Base-by-base conservation (phyloP, 768 basidiomycete species). In the Xerocomellus intermedius region DNA sequence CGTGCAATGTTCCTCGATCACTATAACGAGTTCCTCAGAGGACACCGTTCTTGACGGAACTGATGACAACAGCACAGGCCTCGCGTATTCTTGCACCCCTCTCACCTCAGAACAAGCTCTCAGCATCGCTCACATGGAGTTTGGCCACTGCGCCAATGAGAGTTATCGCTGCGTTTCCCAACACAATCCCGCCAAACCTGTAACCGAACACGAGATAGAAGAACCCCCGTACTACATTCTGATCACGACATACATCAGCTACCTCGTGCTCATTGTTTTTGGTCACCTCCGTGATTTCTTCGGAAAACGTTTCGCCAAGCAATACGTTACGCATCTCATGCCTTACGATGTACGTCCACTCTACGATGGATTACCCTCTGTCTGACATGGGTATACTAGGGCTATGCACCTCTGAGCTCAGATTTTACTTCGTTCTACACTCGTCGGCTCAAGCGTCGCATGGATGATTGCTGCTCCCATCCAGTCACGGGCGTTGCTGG, bases 381-480 rank as follows among this genome's bases (percentile, higher is more conserved):
- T 45, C 50, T 65, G 17, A 63, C 46, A 35, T 14, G 17, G 30
- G 0, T 22, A 16, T 47, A n/a, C 38, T 70, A 98, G 94, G 97
- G 96, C 54, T 95, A 96, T 66, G 96, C 95, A 2, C 91, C 97
- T 7, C 80, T 98, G 56, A 96, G 94, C 74, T 97, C 94, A 9
- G 97, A 98, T 71, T 99, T 98, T 63, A 96, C 98, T 72, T 98
- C 97, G 8, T 99, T 98, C 77, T 98, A 98, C 79, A 96, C 95
- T 56, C 92, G 96, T 48, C 88, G 95, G 5, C 83, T 98, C 60
- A 98, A 99, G 71, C 79, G 81, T 12, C 92, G 96, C 51, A 87
- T 98, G 74, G 94, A 96, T 64, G 94, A 98, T 68, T 96, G 94
- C 67, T 98, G 98, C 75, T 84, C 87, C 2, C 85, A 91, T 54